Conservation (phyloP, 31 red algal genomes). For the Asparagopsis taxiformis region DNA sequence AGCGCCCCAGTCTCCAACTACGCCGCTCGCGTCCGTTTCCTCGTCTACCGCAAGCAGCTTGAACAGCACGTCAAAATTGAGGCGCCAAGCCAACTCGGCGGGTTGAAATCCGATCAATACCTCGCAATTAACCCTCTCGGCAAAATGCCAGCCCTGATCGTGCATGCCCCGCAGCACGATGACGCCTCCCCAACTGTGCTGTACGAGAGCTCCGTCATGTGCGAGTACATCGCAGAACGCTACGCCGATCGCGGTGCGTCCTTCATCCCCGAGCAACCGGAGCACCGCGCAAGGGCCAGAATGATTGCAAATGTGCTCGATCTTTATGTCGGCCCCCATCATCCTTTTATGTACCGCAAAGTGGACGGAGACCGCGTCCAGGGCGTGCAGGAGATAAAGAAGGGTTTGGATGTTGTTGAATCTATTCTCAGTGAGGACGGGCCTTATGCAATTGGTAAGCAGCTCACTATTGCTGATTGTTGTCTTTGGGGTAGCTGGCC, state of each 20-base stretch:
- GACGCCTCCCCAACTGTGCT: constrained; percentile 12
- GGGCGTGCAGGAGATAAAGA: constrained; percentile 27
- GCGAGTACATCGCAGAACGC: constrained; percentile 72
- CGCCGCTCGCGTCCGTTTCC: constrained; percentile 56
- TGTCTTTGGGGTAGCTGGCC: constrained; percentile 72
- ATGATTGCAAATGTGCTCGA: constrained; percentile 61
- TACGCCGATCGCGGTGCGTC: constrained; percentile 29
- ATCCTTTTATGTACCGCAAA: constrained; percentile 72
- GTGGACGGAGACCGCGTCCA: constrained; percentile 23
- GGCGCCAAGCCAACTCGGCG: constrained; percentile 39
- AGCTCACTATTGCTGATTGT: constrained; percentile 73
- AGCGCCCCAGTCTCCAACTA: constrained; percentile 61
- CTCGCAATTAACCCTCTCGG: constrained; percentile 59
- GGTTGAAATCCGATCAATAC: constrained; percentile 62
- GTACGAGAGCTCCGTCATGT: constrained; percentile 74
- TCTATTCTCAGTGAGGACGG: constrained; percentile 33
- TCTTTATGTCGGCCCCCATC: constrained; percentile 71
- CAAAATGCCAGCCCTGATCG: constrained; percentile 61
- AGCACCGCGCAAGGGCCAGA: constrained; percentile 55
- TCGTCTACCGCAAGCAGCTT: constrained; percentile 56
- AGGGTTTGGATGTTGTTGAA: constrained; percentile 66
- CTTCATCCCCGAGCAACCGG: constrained; percentile 46
- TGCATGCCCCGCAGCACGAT: constrained; percentile 3
- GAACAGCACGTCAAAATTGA: constrained; percentile 24
- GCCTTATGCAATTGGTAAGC: constrained; percentile 62